Percentiles rank a stretch among this genome's conserved stretches.
phyloP scores from a whole-genome alignment of 768 basidiomycete genomes.

The Dictyophora rubrovolvata region DNA sequence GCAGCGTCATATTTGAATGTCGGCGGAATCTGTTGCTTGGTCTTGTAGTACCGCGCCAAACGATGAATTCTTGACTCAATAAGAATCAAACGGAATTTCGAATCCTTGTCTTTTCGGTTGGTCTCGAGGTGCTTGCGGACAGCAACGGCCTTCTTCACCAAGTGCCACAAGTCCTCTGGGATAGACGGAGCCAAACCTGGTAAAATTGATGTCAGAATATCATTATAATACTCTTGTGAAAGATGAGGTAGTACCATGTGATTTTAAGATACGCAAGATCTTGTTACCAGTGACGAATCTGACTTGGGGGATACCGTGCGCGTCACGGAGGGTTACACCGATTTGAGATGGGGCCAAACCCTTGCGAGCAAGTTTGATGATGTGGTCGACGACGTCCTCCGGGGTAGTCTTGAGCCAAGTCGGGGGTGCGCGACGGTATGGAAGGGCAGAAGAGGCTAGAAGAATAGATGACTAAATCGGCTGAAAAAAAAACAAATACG shows the following conservation, averaged over 20 bases:
- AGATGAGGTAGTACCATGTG: constrained; percentile 56
- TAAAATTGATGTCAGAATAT: constrained; percentile 26
- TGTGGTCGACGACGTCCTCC: constrained; percentile 92
- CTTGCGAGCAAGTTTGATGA: constrained; percentile 95
- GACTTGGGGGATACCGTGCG: constrained; percentile 96
- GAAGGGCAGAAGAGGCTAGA: constrained; percentile 86
- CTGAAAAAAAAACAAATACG: constrained; percentile 3
- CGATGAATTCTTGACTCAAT: constrained; percentile 99
- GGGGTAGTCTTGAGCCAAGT: constrained; percentile 95
- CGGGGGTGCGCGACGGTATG: constrained; percentile 91
- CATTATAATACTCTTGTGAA: not conserved
- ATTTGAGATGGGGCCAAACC: constrained; percentile 97
- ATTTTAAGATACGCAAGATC: constrained; percentile 96
- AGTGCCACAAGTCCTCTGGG: constrained; percentile 99
- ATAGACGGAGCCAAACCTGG: constrained; percentile 93
- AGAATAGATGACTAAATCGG: not conserved
- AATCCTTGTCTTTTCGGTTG: constrained; percentile 99
- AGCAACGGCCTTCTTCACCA: constrained; percentile 99
- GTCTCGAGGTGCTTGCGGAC: constrained; percentile 97
- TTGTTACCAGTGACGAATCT: constrained; percentile 99
- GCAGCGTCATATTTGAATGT: constrained; percentile 98
- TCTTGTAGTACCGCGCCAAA: constrained; percentile 97
- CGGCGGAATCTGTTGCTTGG: constrained; percentile 93
- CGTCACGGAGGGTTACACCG: constrained; percentile 95
- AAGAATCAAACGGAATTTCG: constrained; percentile 91